Percentiles rank a stretch among this genome's conserved stretches.
Conservation (phyloP, 2,329 filamentous ascomycete species). For the Diaporthe sp. region DNA sequence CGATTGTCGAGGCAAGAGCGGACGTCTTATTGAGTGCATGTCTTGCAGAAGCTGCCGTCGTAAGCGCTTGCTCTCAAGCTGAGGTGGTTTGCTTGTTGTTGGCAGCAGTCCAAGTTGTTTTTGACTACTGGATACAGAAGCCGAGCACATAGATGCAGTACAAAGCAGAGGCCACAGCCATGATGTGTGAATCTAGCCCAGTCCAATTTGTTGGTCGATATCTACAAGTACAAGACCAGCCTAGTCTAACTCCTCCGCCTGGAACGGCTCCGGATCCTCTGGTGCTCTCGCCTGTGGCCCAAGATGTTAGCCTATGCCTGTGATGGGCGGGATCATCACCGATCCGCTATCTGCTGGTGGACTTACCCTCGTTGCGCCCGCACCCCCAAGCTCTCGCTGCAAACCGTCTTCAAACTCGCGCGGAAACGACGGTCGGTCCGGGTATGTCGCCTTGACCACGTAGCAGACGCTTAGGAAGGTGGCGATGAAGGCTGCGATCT, state of each 20-base stretch:
- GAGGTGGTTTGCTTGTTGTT: no score
- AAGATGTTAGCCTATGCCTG: conserved; percentile 32
- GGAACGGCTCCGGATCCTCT: conserved; percentile 68
- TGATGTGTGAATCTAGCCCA: background rate
- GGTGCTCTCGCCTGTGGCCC: conserved; percentile 65
- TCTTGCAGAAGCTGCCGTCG: background rate
- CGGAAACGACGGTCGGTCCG: conserved; percentile 78
- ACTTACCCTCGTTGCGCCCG: conserved; percentile 76
- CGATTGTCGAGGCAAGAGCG: background rate
- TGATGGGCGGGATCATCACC: background rate
- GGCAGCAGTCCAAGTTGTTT: background rate
- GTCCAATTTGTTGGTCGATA: conserved; percentile 5
- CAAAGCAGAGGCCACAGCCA: background rate
- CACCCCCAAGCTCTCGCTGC: conserved; percentile 81
- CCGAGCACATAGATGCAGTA: background rate
- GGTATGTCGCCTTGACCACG: conserved; percentile 77
- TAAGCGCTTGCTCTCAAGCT: background rate
- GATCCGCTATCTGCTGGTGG: background rate
- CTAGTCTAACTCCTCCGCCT: conserved; percentile 47
- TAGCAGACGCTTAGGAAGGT: conserved; percentile 76
- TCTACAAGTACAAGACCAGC: conserved; percentile 46
- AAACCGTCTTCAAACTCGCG: conserved; percentile 81
- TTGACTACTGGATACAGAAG: background rate
- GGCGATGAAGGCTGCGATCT: conserved; percentile 77
- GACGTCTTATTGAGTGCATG: background rate